A percentile compares a stretch with the other conserved stretches of the same genome.
Evolutionary conservation across 176 grass and related monocot species (phyloP).

Genomic region (Oryza glaberrima): DNA sequence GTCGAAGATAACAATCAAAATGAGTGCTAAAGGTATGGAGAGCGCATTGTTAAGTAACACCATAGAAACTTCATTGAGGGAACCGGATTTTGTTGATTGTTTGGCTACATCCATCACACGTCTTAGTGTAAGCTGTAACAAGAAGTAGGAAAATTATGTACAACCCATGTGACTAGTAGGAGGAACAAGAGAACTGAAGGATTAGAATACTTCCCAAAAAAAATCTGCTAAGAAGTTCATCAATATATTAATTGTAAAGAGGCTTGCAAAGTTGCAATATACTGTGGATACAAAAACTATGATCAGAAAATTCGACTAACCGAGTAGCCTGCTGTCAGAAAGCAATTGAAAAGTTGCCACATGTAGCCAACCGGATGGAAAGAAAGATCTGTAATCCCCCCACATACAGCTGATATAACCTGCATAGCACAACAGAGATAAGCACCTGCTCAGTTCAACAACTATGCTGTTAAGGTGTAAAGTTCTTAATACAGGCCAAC

Average conservation of each 20-base stretch:
- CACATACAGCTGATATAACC: constrained; percentile 74
- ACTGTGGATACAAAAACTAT: not conserved
- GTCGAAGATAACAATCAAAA: constrained; percentile 71
- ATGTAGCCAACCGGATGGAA: constrained; percentile 74
- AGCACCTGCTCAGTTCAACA: not conserved
- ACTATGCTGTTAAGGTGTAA: not conserved
- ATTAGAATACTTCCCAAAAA: constrained; percentile 7
- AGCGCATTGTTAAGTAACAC: constrained; percentile 87
- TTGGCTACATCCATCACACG: constrained; percentile 81
- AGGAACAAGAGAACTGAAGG: not conserved
- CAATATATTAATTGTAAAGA: not conserved
- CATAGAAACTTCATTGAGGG: constrained; percentile 92
- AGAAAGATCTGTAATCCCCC: constrained; percentile 79
- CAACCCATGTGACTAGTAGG: not conserved
- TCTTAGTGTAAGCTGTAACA: constrained; percentile 63
- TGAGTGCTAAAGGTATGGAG: constrained; percentile 75
- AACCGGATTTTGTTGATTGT: constrained; percentile 79
- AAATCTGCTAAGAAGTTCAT: not conserved
- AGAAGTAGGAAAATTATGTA: not conserved
- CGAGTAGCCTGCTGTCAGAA: constrained; percentile 84
- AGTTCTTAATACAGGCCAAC: not conserved
- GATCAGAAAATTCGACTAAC: constrained; percentile 40
- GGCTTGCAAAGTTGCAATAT: not conserved
- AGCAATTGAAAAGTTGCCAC: constrained; percentile 89
- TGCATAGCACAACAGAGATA: constrained; percentile 32